A percentile compares a stretch with the other conserved stretches of the same genome.
These are phyloP conservation scores for Trichoderma reesei DNA, from an alignment of 495 filamentous ascomycete species.

Conservation along the genomic window DNA sequence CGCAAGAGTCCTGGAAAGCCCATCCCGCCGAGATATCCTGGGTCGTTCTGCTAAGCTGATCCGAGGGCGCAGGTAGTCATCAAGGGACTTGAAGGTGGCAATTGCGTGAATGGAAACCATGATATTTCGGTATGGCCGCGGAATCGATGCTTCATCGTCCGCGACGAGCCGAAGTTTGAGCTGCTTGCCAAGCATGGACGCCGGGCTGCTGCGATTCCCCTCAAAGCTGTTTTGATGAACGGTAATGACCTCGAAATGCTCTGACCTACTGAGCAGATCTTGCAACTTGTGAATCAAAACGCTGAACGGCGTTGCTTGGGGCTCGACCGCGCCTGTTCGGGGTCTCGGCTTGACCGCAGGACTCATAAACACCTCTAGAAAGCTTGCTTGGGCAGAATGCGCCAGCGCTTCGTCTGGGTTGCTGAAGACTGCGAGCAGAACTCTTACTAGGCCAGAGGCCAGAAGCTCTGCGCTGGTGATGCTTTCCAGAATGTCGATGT, in stretches of 20 bases:
- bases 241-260: conserved; percentile 96
- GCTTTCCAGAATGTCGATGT: conserved; percentile 75
- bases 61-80: conserved; percentile 88
- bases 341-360: conserved; percentile 51
- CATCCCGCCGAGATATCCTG: conserved; percentile 57
- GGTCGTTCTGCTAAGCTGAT: conserved; percentile 80
- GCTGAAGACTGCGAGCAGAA: conserved; percentile 72
- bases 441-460: conserved; percentile 76
- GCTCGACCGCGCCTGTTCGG: conserved; percentile 51
- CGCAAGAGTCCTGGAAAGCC: conserved; percentile 55
- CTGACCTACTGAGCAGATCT: conserved; percentile 87
- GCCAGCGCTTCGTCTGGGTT: conserved; percentile 48
- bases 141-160: conserved; percentile 84
- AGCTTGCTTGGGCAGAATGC: conserved; percentile 62
- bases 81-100: conserved; percentile 91
- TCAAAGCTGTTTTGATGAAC: conserved; percentile 90
- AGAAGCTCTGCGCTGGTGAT: conserved; percentile 96
- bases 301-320: conserved; percentile 75
- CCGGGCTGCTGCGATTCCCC: conserved; percentile 80
- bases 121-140: conserved; percentile 73
- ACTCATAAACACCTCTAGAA: conserved; percentile 91
- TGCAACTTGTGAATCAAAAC: conserved; percentile 89
- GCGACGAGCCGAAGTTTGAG: conserved; percentile 81
- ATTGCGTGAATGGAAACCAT: conserved; percentile 99
- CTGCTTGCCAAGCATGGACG: conserved; percentile 95